Conservation (phyloP, 257 asterid genomes). For the Solanum sejunctum region DNA sequence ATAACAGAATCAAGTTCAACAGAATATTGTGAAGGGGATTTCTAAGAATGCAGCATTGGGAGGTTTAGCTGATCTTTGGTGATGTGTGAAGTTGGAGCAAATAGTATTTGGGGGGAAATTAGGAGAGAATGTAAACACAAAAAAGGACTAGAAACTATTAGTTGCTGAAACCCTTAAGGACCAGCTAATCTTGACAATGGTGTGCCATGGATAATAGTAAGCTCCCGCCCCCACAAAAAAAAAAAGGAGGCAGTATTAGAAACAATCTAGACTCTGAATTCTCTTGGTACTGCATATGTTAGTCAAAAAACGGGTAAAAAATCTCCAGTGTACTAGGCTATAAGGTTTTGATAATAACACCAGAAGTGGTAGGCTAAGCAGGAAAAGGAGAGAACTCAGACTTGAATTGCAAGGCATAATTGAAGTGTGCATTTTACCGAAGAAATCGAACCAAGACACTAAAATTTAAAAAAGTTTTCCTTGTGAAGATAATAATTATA, state of each 20-base stretch:
- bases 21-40: neutral
- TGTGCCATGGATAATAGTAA: neutral
- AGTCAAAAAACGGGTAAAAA: neutral
- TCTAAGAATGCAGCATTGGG: neutral
- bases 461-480: neutral
- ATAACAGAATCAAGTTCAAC: neutral
- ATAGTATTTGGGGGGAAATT: neutral
- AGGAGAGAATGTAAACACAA: neutral
- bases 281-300: neutral
- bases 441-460: neutral
- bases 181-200: neutral
- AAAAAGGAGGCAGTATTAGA: neutral
- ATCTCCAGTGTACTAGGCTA: neutral
- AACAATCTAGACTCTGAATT: neutral
- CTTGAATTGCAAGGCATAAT: neutral
- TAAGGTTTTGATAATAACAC: neutral
- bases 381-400: neutral
- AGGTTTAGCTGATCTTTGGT: neutral
- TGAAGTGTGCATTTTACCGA: neutral
- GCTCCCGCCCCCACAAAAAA: no score
- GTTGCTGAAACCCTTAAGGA: neutral
- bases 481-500: neutral
- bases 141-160: neutral
- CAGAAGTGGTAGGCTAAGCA: neutral
- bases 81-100: neutral